A percentile compares a stretch with the other conserved stretches of the same genome.
These are phyloP conservation scores for Lasiosphaeris hirsuta DNA, from an alignment of 495 filamentous ascomycete genomes.

Conservation along the genomic window DNA sequence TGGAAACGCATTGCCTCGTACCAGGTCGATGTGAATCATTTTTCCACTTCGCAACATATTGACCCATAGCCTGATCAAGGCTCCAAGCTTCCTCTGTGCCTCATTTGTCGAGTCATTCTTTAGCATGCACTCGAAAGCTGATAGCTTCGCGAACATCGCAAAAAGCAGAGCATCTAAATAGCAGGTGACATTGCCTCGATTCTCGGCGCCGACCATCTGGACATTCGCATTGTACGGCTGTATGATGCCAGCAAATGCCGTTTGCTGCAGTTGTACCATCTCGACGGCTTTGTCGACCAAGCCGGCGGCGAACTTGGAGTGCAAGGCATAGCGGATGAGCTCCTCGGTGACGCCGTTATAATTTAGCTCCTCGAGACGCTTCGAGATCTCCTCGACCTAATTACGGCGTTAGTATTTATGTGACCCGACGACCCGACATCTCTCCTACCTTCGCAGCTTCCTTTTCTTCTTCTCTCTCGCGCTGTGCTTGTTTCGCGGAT, in stretches of 20 bases:
- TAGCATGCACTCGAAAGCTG: slow-evolving; percentile 88
- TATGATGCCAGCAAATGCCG: slow-evolving; percentile 78
- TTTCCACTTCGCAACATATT: slow-evolving; percentile 84
- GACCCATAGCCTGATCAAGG: slow-evolving; percentile 81
- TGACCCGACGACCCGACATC: neutral
- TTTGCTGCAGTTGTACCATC: slow-evolving; percentile 69
- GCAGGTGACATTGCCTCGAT: slow-evolving; percentile 81
- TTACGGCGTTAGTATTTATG: neutral
- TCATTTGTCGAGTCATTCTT: slow-evolving; percentile 58
- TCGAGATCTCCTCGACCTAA: slow-evolving; percentile 55
- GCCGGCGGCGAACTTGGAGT: slow-evolving; percentile 59
- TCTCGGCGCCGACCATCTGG: slow-evolving; percentile 80
- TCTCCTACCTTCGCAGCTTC: slow-evolving; percentile 37
- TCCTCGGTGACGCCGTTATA: slow-evolving; percentile 54
- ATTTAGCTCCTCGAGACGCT: slow-evolving; percentile 49
- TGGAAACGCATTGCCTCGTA: slow-evolving; percentile 38
- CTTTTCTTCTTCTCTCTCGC: slow-evolving; percentile 52
- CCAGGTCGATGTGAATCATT: slow-evolving; percentile 81
- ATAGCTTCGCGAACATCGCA: slow-evolving; percentile 89
- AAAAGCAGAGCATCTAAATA: slow-evolving; percentile 91
- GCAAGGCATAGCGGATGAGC: slow-evolving; percentile 70
- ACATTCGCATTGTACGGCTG: slow-evolving; percentile 64
- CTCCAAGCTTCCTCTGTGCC: slow-evolving; percentile 66
- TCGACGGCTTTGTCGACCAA: slow-evolving; percentile 73
- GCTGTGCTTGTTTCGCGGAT: slow-evolving; percentile 47